Percentiles rank a stretch among this genome's conserved stretches.
phyloP scores from a whole-genome alignment of 75 land plant species.

The Pinus albicaulis region DNA sequence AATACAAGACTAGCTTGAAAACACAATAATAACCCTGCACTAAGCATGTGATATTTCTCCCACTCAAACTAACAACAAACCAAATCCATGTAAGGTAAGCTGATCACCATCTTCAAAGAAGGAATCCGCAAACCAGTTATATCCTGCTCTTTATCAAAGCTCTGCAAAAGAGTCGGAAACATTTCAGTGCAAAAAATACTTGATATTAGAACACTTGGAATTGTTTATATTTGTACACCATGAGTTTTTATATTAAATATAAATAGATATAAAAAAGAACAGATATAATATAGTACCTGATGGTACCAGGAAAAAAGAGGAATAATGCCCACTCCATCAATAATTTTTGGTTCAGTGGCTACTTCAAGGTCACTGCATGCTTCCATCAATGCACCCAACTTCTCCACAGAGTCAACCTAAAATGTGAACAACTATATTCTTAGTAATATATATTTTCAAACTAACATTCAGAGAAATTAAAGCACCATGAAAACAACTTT shows the following conservation, averaged over 20 bases:
- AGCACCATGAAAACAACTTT: neutral
- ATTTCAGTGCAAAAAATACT: slow-evolving; percentile 9
- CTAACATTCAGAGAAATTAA: neutral
- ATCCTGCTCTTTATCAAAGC: slow-evolving; percentile 81
- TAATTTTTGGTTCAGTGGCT: slow-evolving; percentile 43
- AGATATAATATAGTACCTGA: slow-evolving; percentile 44
- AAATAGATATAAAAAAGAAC: neutral
- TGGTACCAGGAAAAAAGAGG: slow-evolving; percentile 96
- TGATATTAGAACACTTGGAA: neutral
- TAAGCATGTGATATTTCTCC: neutral
- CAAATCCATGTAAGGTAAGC: slow-evolving; percentile 14
- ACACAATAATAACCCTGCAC: no score
- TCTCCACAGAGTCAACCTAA: slow-evolving; percentile 74
- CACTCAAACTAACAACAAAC: neutral
- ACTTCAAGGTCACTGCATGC: slow-evolving; percentile 66
- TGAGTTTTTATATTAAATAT: neutral
- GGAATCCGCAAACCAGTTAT: slow-evolving; percentile 63
- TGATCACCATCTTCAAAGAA: slow-evolving; percentile 69
- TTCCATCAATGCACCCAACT: slow-evolving; percentile 60
- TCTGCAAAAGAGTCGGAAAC: slow-evolving; percentile 38
- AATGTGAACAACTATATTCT: slow-evolving; percentile 3
- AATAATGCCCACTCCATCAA: slow-evolving; percentile 72
- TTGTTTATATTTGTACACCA: neutral
- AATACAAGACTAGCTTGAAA: neutral
- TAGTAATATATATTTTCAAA: slow-evolving; percentile 6